These are phyloP conservation scores for Nigrograna mackinnonii DNA, from an alignment of 2,329 filamentous ascomycete genomes.

Conservation along the genomic window DNA sequence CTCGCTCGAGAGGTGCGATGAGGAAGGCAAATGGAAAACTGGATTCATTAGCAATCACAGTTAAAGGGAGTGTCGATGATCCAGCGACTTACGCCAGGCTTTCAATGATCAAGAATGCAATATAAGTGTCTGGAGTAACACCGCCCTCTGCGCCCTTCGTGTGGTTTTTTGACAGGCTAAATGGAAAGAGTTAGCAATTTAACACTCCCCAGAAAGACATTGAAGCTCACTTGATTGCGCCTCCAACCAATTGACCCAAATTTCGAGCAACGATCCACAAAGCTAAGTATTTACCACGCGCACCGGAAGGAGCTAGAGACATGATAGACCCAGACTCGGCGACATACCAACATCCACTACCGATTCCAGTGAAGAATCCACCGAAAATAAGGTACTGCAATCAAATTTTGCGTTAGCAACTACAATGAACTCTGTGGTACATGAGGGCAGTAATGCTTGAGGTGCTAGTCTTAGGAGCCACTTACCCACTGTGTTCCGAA, in stretches of 20 bases:
- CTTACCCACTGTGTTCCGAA: conserved; percentile 55
- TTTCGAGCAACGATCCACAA: conserved; percentile 54
- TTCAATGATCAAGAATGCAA: conserved; percentile 54
- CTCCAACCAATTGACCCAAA: conserved; percentile 51
- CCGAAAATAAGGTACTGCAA: conserved; percentile 40
- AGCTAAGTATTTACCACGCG: conserved; percentile 53
- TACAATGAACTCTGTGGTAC: too few relatives aligned
- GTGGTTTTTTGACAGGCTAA: conserved; percentile 27
- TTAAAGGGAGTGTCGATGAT: background rate
- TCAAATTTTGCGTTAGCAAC: too few relatives aligned
- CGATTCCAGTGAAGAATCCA: conserved; percentile 28
- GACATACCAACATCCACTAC: conserved; percentile 52
- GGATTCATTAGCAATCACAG: background rate
- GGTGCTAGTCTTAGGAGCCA: too few relatives aligned
- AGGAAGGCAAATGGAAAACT: conserved; percentile 49
- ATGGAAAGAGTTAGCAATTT: background rate
- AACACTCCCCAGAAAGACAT: background rate
- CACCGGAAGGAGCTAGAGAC: conserved; percentile 50
- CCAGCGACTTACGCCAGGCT: conserved; percentile 37
- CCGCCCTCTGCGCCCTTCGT: conserved; percentile 35
- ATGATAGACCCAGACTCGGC: conserved; percentile 54
- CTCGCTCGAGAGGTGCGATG: conserved; percentile 50
- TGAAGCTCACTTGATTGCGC: conserved; percentile 42
- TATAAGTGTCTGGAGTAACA: conserved; percentile 49
- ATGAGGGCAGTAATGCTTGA: too few relatives aligned